Evolutionary conservation across 2,329 filamentous ascomycete genomes (phyloP), one percentile per base, ranked within the genome.

Genomic region (Phialophora expanda): DNA sequence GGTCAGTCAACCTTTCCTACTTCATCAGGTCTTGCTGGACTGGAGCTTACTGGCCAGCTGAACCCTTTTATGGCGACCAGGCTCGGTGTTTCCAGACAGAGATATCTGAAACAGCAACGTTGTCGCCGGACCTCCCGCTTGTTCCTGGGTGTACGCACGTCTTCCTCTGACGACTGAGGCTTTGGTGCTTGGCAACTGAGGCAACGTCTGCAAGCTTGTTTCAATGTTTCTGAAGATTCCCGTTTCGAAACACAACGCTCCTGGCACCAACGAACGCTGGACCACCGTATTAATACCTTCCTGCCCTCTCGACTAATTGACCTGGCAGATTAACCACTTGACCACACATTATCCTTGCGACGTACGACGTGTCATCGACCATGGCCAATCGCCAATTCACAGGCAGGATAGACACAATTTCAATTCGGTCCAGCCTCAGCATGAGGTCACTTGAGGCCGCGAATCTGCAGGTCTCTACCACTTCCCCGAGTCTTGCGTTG

Each of bases 281-380:
- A 32, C 48, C 28, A 30, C 28, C 53, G 24, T 48, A 51, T 51
- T 51, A 20, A 55, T 55, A 55, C 30, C 26, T 55, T 30, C n/a
- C 53, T 5, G 17, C 7, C 17, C 28, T 17, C 28, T 55, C 53
- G 53, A n/a, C 53, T 55, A 34, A 20, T 30, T 11, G 11, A 17
- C n/a, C 24, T 55, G 53, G 53, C 53, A 55, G 34, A 55, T 28
- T n/a, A 12, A 55, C 24, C 24, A 34, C 53, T 22, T 30, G 20
- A 32, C 51, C 17, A 28, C 62, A 61, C 20, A 57, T 55, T 44
- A 64, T 64, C 65, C 61, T 32, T 50, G 61, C 65, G 56, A 66
- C 53, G 48, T 63, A 48, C 62, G 56, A 66, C 64, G 50, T 62
- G 60, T 60, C 34, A 56, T 38, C 38, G 55, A 30, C 56, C 20